Conservation (phyloP, 2,329 filamentous ascomycete genomes). For the Cercospora berteroae region DNA sequence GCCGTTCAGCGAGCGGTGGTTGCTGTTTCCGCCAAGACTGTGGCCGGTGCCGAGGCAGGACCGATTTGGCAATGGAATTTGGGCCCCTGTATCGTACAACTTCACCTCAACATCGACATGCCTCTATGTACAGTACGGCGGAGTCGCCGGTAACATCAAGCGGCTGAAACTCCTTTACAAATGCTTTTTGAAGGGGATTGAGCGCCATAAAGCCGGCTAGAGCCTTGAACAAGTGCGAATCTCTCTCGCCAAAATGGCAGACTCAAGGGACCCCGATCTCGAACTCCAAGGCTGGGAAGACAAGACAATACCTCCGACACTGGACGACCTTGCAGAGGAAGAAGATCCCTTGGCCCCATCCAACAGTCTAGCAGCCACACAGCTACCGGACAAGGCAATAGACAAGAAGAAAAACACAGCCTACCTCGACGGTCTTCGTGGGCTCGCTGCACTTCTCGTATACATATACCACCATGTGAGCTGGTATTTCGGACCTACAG, state of each 20-base stretch:
- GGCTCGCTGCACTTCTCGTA: conserved; percentile 64
- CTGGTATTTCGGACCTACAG: conserved; percentile 41
- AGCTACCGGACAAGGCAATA: background rate
- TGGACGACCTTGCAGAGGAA: conserved; percentile 9
- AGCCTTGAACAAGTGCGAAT: background rate
- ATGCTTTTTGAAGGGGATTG: no score
- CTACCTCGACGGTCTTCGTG: conserved; percentile 63
- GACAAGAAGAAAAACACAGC: conserved; percentile 13
- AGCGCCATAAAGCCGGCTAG: no score
- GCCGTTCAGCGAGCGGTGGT: background rate
- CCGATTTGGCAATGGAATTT: conserved; percentile 2
- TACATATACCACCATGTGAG: conserved; percentile 59
- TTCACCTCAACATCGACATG: background rate
- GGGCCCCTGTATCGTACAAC: background rate
- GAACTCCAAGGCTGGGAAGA: conserved; percentile 11
- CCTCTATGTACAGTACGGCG: background rate
- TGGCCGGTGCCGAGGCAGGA: background rate
- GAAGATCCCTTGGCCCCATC: conserved; percentile 11
- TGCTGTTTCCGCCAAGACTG: background rate
- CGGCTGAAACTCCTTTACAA: background rate
- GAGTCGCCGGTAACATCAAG: background rate
- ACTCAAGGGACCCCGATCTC: background rate
- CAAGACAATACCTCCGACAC: conserved; percentile 4
- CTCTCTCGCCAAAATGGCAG: background rate
- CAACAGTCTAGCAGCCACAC: background rate